phyloP scores from a whole-genome alignment of 164 flowering plant genomes.

The Magnolia kwangsiensis region DNA sequence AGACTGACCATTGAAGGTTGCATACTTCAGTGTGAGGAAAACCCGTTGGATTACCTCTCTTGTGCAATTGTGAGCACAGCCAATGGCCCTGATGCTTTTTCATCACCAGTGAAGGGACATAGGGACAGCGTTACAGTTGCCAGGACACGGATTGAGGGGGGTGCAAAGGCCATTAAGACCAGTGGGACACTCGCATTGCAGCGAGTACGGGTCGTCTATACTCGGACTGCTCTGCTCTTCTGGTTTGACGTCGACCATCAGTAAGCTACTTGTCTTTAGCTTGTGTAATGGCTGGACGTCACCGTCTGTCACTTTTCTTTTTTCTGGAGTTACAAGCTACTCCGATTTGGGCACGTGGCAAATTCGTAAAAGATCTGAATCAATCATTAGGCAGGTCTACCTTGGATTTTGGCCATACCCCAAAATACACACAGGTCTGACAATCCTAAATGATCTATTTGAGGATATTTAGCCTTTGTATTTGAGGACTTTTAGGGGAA shows the following conservation, averaged over 20 bases:
- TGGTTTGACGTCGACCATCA: conserved; percentile 83
- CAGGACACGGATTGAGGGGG: conserved; percentile 89
- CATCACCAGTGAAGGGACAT: conserved; percentile 28
- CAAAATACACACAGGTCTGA: too few species aligned
- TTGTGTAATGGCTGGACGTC: neutral
- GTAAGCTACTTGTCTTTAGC: neutral
- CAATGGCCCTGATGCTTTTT: conserved; percentile 18
- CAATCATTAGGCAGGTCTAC: too few species aligned
- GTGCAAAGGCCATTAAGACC: conserved; percentile 83
- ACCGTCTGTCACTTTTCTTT: too few species aligned
- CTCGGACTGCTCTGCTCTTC: conserved; percentile 70
- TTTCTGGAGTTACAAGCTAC: too few species aligned
- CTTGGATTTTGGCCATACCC: too few species aligned
- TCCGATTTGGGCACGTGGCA: too few species aligned
- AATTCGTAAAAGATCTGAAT: too few species aligned
- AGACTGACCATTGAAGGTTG: conserved; percentile 84
- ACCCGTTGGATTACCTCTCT: conserved; percentile 86
- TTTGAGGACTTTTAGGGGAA: too few species aligned
- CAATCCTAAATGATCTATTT: too few species aligned
- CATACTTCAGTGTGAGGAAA: conserved; percentile 81
- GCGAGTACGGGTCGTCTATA: conserved; percentile 77
- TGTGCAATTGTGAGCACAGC: conserved; percentile 87
- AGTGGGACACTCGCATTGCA: conserved; percentile 72
- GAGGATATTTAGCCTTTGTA: too few species aligned
- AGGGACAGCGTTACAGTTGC: conserved; percentile 65